These are phyloP conservation scores for Aurantiochytrium sp. DNA, from an alignment of 108 stramenopile species.

Conservation along the genomic window DNA sequence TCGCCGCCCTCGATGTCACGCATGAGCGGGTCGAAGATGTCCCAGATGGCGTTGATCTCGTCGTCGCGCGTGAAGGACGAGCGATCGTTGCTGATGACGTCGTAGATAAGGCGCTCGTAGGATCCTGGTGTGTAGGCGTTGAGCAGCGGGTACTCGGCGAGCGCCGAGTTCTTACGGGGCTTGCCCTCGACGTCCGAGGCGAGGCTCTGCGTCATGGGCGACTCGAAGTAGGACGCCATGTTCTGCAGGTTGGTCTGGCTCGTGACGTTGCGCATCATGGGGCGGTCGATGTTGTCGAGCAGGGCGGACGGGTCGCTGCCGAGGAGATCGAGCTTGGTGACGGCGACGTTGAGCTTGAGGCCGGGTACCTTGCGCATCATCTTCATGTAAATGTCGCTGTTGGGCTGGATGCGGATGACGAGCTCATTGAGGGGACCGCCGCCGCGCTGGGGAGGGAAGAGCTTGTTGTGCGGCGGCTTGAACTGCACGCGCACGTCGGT, in stretches of 20 bases:
- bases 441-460: slow-evolving; percentile 56
- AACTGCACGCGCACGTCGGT: slow-evolving; percentile 93
- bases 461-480: slow-evolving; percentile 67
- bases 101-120: slow-evolving; percentile 89
- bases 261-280: slow-evolving; percentile 15
- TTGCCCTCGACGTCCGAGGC: background rate
- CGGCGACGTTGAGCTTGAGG: slow-evolving; percentile 12
- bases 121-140: slow-evolving; percentile 84
- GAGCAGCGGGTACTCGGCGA: background rate
- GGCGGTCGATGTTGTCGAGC: slow-evolving; percentile 21
- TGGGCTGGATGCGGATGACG: slow-evolving; percentile 84
- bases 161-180: background rate
- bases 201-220: background rate
- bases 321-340: slow-evolving; percentile 20
- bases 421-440: slow-evolving; percentile 82
- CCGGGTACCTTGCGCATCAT: slow-evolving; percentile 57
- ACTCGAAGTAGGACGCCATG: slow-evolving; percentile 14
- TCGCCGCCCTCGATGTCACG: slow-evolving; percentile 69
- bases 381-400: slow-evolving; percentile 79
- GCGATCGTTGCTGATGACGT: slow-evolving; percentile 76
- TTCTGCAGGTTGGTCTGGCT: slow-evolving; percentile 52
- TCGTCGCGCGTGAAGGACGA: slow-evolving; percentile 87
- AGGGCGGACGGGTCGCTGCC: background rate
- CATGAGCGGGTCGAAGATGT: slow-evolving; percentile 89
- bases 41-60: slow-evolving; percentile 85